Conservation (phyloP, 2,329 filamentous ascomycete species). For the Berkeleyomyces basicola region DNA sequence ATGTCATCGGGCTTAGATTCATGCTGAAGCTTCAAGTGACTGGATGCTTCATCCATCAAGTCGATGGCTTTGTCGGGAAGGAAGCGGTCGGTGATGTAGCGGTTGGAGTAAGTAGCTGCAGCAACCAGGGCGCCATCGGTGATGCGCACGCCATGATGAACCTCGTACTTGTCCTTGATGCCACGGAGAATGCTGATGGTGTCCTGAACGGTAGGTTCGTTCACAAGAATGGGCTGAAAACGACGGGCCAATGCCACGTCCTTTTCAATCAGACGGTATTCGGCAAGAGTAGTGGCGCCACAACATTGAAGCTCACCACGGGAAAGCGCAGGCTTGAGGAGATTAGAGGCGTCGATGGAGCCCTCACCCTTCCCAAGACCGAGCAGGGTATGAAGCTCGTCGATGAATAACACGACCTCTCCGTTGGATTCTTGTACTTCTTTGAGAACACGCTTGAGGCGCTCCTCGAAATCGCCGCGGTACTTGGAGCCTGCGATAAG, state of each 20-base stretch:
- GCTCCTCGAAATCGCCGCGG: slow-evolving; percentile 87
- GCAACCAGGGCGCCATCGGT: slow-evolving; percentile 84
- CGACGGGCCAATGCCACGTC: slow-evolving; percentile 82
- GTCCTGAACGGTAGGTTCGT: slow-evolving; percentile 76
- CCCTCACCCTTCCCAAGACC: slow-evolving; percentile 91
- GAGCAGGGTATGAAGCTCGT: slow-evolving; percentile 81
- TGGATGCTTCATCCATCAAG: slow-evolving; percentile 87
- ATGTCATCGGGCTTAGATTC: slow-evolving; percentile 95
- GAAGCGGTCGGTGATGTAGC: slow-evolving; percentile 93
- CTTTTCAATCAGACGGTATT: slow-evolving; percentile 90
- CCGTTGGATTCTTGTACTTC: slow-evolving; percentile 84
- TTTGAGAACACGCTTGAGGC: slow-evolving; percentile 75
- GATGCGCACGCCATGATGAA: slow-evolving; percentile 91
- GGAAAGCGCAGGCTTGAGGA: slow-evolving; percentile 85
- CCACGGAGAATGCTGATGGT: slow-evolving; percentile 90
- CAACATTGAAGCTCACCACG: slow-evolving; percentile 89
- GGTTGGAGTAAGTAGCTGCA: slow-evolving; percentile 80
- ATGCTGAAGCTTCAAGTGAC: slow-evolving; percentile 76
- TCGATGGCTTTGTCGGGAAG: slow-evolving; percentile 96
- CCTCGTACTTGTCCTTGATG: slow-evolving; percentile 95
- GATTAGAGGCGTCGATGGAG: slow-evolving; percentile 88
- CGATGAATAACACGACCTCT: slow-evolving; percentile 83
- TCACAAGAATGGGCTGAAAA: slow-evolving; percentile 90
- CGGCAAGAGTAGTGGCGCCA: slow-evolving; percentile 80
- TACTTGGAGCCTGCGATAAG: slow-evolving; percentile 94